Base-by-base conservation (phyloP, 1,284 basidiomycete genomes). In the Moesziomyces sp. region DNA sequence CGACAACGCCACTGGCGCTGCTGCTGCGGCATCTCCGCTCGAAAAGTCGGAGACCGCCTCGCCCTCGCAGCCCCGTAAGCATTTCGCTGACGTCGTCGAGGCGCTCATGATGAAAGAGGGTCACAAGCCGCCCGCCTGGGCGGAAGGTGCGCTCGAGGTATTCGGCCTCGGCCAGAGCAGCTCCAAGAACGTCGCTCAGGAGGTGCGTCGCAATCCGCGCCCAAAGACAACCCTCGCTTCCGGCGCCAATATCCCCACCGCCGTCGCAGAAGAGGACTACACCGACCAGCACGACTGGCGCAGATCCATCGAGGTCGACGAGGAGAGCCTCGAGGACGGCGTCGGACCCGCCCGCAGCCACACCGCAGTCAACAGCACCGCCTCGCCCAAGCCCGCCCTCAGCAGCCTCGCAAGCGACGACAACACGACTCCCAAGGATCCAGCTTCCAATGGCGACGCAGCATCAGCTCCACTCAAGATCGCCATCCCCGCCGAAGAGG, bases 101-200 rank as follows among this genome's bases (percentile, higher is more conserved):
- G 62, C 74, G 16, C 45, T 80, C 16, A 81, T 80, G 78, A 74
- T 65, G 57, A 81, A 77, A 58, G 79, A 81, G 54, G 79, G 79
- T 40, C 65, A 75, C 49, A 76, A 76, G 46, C 78, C 79, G 9
- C 62, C 51, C 10, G 73, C 73, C 1, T 81, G 79, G 79, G 76
- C 79, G n/a, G 79, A 80, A 24, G 79, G 79, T 5, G 79, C 79
- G 9, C 61, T 81, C 34, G 79, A 81, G 34, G 75, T 76, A 23
- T 79, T 81, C 44, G 79, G 79, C 21, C 66, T 80, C 13, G 79
- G 79, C 4, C 78, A 67, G 44, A 77, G 74, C 46, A 74, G 69
- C 44, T 66, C 66, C 50, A 60, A 74, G 45, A 81, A 81, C 43
- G 79, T 81, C 9, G 76, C 74, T 1, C 62, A 80, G 44, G 79